A percentile compares a stretch with the other conserved stretches of the same genome.
phyloP scores from a whole-genome alignment of 805 yeast species.

The Cyberlindnera amylophila region DNA sequence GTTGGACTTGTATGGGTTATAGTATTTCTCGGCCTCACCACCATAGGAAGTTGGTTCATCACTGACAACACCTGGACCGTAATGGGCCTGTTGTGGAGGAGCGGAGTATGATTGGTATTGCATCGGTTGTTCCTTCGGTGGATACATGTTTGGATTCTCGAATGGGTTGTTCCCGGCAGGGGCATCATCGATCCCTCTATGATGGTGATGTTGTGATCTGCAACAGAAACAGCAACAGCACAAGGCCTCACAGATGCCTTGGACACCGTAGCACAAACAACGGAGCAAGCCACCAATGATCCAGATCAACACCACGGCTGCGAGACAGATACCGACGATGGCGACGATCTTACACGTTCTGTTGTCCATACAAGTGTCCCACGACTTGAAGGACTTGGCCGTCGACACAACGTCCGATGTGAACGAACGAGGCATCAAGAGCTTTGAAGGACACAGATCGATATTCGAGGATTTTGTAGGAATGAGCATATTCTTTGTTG shows the following conservation, averaged over 20 bases:
- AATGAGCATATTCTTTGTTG: slow-evolving; percentile 6
- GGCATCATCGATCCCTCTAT: slow-evolving; percentile 7
- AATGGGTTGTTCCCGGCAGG: slow-evolving; percentile 15
- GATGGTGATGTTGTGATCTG: slow-evolving; percentile 1
- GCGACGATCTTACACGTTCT: slow-evolving; percentile 72
- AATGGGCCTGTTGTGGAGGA: slow-evolving; percentile 10
- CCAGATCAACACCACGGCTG: slow-evolving; percentile 52
- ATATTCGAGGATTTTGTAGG: slow-evolving; percentile 8
- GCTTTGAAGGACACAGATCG: slow-evolving; percentile 16
- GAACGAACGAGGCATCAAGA: slow-evolving; percentile 10
- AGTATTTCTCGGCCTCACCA: slow-evolving; percentile 10
- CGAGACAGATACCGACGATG: slow-evolving; percentile 66
- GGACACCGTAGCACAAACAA: slow-evolving; percentile 56
- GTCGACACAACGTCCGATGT: slow-evolving; percentile 29
- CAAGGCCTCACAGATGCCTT: slow-evolving; percentile 45
- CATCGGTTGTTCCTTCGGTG: slow-evolving; percentile 12
- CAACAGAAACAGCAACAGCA: slow-evolving; percentile 46
- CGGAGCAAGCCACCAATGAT: slow-evolving; percentile 49
- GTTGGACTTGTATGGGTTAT: slow-evolving; percentile 1
- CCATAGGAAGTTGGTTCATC: slow-evolving; percentile 8
- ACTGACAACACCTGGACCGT: slow-evolving; percentile 19
- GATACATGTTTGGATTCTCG: slow-evolving; percentile 23
- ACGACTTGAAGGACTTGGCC: slow-evolving; percentile 48
- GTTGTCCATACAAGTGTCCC: slow-evolving; percentile 83
- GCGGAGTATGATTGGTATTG: slow-evolving; percentile 5